Percentiles rank a stretch among this genome's conserved stretches.
phyloP scores from a whole-genome alignment of 139 green algal genomes.

The Chlamydomonas schloesseri region DNA sequence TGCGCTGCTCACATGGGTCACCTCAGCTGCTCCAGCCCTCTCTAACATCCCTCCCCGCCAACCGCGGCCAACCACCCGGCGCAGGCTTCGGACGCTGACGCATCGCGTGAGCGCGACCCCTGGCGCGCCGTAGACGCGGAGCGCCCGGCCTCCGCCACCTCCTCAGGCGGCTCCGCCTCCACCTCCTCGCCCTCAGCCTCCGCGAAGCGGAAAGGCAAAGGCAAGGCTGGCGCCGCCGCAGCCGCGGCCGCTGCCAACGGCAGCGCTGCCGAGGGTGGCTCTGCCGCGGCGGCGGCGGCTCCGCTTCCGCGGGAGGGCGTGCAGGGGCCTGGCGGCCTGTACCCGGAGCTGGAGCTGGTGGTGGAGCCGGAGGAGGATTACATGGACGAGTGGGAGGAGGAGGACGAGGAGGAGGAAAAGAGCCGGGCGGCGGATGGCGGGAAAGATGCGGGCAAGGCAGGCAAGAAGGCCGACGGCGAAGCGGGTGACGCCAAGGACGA shows the following conservation, averaged over 20 bases:
- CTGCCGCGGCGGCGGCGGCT: conserved; percentile 10
- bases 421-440: not conserved
- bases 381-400: conserved; percentile 25
- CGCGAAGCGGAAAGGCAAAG: not conserved
- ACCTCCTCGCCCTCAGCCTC: not conserved
- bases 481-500: not conserved
- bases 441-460: not conserved
- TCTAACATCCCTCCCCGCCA: not conserved
- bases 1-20: no score
- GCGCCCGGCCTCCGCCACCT: not conserved
- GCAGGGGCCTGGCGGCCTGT: conserved; percentile 43
- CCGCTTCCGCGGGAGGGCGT: conserved; percentile 17
- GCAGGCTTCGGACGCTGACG: conserved; percentile 31
- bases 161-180: not conserved
- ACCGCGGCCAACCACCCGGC: not conserved
- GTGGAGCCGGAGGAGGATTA: conserved; percentile 79
- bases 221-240: not conserved
- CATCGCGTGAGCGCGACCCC: conserved; percentile 54
- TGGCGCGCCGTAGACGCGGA: conserved; percentile 51
- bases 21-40: no score
- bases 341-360: conserved; percentile 78
- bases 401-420: conserved; percentile 48
- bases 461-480: not conserved
- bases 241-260: not conserved
- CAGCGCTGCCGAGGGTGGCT: not conserved